A percentile compares a stretch with the other conserved stretches of the same genome.
These are phyloP conservation scores for Pseudodiploospora longispora DNA, from an alignment of 2,329 filamentous ascomycete species.

Conservation along the genomic window DNA sequence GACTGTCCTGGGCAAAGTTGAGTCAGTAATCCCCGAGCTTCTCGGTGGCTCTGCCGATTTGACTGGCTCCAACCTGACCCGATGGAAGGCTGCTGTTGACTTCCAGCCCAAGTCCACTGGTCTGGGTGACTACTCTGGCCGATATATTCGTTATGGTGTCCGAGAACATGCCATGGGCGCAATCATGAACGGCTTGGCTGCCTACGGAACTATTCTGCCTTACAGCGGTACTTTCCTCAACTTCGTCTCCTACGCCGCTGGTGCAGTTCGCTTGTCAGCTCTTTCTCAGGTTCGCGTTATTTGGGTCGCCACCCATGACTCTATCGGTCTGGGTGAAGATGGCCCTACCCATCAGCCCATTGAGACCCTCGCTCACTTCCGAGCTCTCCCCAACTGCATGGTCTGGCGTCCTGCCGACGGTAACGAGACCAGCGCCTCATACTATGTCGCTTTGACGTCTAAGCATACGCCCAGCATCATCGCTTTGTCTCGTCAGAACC, in stretches of 20 bases:
- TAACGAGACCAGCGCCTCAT: conserved; percentile 96
- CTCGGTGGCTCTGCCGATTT: conserved; percentile 94
- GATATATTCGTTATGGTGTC: conserved; percentile 89
- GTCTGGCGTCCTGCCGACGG: conserved; percentile 98
- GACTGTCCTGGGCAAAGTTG: conserved; percentile 81
- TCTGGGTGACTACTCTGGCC: conserved; percentile 82
- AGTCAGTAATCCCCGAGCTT: conserved; percentile 77
- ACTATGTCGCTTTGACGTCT: conserved; percentile 88
- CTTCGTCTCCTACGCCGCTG: conserved; percentile 97
- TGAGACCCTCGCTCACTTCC: conserved; percentile 96
- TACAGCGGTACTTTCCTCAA: conserved; percentile 97
- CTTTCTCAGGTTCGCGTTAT: conserved; percentile 86
- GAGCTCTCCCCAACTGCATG: conserved; percentile 97
- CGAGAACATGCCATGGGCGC: conserved; percentile 89
- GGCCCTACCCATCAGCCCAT: conserved; percentile 98
- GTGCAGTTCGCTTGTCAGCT: conserved; percentile 87
- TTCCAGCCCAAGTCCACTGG: conserved; percentile 86
- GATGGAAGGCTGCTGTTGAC: conserved; percentile 94
- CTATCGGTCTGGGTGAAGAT: conserved; percentile 97
- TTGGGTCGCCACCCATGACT: conserved; percentile 97
- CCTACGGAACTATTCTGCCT: conserved; percentile 91
- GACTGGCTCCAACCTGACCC: conserved; percentile 97
- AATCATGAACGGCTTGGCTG: conserved; percentile 90
- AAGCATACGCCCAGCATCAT: conserved; percentile 88
- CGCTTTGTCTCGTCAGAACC: conserved; percentile 93